A percentile compares a stretch with the other conserved stretches of the same genome.
phyloP scores from a whole-genome alignment of 768 basidiomycete genomes.

The Podaxis sp. region DNA sequence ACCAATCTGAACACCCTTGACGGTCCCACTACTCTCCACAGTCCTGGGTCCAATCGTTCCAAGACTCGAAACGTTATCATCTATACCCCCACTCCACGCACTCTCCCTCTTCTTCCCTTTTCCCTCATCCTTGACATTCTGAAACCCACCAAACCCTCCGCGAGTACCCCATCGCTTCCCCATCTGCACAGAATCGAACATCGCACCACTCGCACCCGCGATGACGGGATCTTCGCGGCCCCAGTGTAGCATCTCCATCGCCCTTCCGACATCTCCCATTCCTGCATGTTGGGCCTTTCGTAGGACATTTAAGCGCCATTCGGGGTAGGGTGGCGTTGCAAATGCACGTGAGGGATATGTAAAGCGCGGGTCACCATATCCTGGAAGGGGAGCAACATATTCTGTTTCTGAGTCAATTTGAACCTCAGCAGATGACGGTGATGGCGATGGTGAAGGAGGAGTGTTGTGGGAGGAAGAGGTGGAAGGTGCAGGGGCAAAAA shows the following conservation, averaged over 20 bases:
- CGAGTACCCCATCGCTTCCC: constrained; percentile 8
- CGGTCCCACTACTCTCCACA: constrained; percentile 12
- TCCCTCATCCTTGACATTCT: constrained; percentile 11
- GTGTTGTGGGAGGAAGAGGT: constrained; percentile 9
- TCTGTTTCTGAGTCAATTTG: constrained; percentile 14
- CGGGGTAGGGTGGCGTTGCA: constrained; percentile 54
- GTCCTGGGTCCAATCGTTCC: constrained; percentile 11
- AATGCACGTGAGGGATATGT: constrained; percentile 18
- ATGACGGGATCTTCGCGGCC: constrained; percentile 12
- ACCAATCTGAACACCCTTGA: constrained; percentile 10
- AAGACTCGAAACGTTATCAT: constrained; percentile 9
- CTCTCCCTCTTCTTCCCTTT: constrained; percentile 14
- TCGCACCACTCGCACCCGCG: neutral
- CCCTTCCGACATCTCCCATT: constrained; percentile 50
- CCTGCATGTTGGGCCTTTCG: constrained; percentile 52
- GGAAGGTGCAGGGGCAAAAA: neutral
- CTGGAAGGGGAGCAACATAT: constrained; percentile 14
- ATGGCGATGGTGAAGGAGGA: neutral
- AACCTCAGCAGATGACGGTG: neutral
- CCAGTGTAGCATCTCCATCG: constrained; percentile 40
- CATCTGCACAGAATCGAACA: constrained; percentile 2
- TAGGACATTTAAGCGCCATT: constrained; percentile 54
- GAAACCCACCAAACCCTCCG: constrained; percentile 1
- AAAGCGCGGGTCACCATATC: constrained; percentile 5
- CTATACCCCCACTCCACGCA: neutral